Percentiles rank a stretch among this genome's conserved stretches.
Conservation (phyloP, 2,329 filamentous ascomycete species). For the Paecilomyces niveus region DNA sequence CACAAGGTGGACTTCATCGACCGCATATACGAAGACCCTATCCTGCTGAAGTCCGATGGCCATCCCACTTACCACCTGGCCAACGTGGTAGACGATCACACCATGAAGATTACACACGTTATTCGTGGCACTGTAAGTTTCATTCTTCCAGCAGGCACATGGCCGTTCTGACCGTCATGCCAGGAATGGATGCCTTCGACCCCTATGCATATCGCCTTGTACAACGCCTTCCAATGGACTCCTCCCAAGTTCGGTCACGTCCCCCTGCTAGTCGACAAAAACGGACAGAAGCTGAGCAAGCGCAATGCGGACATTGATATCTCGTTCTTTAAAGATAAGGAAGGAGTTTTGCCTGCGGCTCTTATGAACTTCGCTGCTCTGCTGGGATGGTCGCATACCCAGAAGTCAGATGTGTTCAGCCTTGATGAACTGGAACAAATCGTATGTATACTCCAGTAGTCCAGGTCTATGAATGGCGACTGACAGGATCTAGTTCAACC, state of each 20-base stretch:
- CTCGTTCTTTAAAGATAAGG: conserved; percentile 46
- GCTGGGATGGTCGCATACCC: conserved; percentile 70
- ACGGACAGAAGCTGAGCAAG: conserved; percentile 80
- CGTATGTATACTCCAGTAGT: conserved; percentile 37
- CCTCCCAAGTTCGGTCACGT: conserved; percentile 74
- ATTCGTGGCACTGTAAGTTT: conserved; percentile 68
- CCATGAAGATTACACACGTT: conserved; percentile 94
- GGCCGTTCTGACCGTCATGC: background rate
- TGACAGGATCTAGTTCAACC: conserved; percentile 53
- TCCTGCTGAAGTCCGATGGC: conserved; percentile 85
- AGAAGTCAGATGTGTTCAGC: conserved; percentile 62
- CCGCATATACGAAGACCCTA: conserved; percentile 67
- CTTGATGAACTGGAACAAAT: conserved; percentile 63
- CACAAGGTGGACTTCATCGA: conserved; percentile 40
- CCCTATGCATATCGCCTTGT: conserved; percentile 68
- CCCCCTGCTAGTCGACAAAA: conserved; percentile 61
- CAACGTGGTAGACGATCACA: conserved; percentile 92
- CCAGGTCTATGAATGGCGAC: conserved; percentile 14
- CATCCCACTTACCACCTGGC: conserved; percentile 95
- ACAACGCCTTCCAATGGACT: conserved; percentile 68
- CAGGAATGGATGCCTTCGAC: conserved; percentile 97
- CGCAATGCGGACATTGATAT: conserved; percentile 64
- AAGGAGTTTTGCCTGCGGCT: conserved; percentile 56
- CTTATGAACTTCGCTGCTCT: conserved; percentile 78
- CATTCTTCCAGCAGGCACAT: background rate